Conservation (phyloP, 1,139 yeast genomes). For the Yamadazyma sp. region DNA sequence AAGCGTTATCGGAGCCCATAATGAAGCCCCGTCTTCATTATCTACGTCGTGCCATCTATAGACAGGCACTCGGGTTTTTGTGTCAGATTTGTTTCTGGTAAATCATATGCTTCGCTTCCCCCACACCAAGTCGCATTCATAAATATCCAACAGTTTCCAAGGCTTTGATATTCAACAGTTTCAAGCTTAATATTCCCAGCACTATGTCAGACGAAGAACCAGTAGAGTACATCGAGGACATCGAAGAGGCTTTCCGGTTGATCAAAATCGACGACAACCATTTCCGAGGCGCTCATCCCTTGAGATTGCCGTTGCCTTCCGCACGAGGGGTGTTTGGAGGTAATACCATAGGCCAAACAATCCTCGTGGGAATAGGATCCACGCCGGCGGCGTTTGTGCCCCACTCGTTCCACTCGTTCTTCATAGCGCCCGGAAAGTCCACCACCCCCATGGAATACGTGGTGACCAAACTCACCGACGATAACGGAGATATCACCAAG, state of each 20-base stretch:
- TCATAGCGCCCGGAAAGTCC: slow-evolving; percentile 49
- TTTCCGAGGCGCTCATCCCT: slow-evolving; percentile 39
- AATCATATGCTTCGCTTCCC: no score
- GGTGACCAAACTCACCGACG: slow-evolving; percentile 53
- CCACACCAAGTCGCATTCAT: no score
- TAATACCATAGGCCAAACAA: slow-evolving; percentile 68
- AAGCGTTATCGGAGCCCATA: no score
- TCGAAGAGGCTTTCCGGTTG: slow-evolving; percentile 44
- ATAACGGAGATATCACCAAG: slow-evolving; percentile 23
- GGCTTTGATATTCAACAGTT: no score
- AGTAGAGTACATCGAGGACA: slow-evolving; percentile 17
- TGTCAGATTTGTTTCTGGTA: no score
- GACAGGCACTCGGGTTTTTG: no score
- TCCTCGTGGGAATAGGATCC: slow-evolving; percentile 59
- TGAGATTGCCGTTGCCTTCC: slow-evolving; percentile 41
- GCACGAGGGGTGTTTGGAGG: slow-evolving; percentile 84
- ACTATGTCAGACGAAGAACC: neutral
- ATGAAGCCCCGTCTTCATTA: no score
- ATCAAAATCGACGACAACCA: slow-evolving; percentile 27
- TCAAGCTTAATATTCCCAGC: no score
- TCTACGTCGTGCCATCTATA: no score
- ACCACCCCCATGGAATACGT: slow-evolving; percentile 52
- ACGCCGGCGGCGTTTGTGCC: slow-evolving; percentile 31
- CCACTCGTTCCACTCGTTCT: slow-evolving; percentile 41
- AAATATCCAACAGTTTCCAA: no score